Evolutionary conservation across 1,284 basidiomycete species (phyloP).

Genomic region (Baeospora myosura): DNA sequence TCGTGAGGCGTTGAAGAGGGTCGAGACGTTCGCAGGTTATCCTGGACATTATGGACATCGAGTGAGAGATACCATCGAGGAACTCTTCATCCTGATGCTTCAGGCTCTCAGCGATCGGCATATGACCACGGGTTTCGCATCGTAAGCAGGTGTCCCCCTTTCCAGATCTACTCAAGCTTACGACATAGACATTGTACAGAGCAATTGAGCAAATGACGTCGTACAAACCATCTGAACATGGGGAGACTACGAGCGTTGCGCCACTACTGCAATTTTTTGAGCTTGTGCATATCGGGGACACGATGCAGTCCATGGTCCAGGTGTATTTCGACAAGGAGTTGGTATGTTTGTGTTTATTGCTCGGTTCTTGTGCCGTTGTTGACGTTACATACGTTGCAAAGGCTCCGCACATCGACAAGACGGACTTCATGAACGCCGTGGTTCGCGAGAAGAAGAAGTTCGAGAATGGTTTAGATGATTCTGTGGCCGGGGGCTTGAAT

Average conservation of each 20-base stretch:
- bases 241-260: constrained; percentile 73
- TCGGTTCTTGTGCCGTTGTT: not conserved
- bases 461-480: constrained; percentile 87
- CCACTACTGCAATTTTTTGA: constrained; percentile 96
- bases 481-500: constrained; percentile 88
- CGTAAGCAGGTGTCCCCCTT: constrained; percentile 39
- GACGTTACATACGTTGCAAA: constrained; percentile 22
- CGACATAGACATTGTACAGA: constrained; percentile 28
- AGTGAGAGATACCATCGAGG: constrained; percentile 86
- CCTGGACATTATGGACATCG: constrained; percentile 77
- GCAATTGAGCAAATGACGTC: constrained; percentile 79
- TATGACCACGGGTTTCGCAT: constrained; percentile 76
- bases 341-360: no score
- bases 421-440: constrained; percentile 89
- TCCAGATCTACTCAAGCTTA: not conserved
- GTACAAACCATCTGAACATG: constrained; percentile 84
- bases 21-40: constrained; percentile 84
- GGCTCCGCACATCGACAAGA: constrained; percentile 83
- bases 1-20: constrained; percentile 84
- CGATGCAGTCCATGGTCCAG: constrained; percentile 94
- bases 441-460: constrained; percentile 96
- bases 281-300: constrained; percentile 94
- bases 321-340: constrained; percentile 97
- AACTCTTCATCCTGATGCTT: constrained; percentile 82
- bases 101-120: constrained; percentile 76